phyloP scores from a whole-genome alignment of 139 green algal genomes.

The Pleodorina starrii region DNA sequence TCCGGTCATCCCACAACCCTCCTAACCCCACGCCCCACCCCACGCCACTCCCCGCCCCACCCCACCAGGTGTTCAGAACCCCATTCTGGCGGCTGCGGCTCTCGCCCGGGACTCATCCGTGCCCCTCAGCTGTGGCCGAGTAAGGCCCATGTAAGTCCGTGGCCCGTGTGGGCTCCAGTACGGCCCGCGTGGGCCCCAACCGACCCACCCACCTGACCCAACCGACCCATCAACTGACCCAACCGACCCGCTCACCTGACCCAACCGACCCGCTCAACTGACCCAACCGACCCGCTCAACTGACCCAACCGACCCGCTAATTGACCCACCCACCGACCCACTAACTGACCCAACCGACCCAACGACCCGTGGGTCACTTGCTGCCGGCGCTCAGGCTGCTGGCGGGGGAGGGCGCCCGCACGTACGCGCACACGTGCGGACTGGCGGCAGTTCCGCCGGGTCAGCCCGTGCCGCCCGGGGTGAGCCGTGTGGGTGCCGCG shows the following conservation, averaged over 20 bases:
- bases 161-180: too few species aligned
- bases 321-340: too few species aligned
- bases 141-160: slow-evolving; percentile 81
- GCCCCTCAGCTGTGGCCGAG: slow-evolving; percentile 78
- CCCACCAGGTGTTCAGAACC: slow-evolving; percentile 75
- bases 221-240: too few species aligned
- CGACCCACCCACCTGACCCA: too few species aligned
- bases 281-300: too few species aligned
- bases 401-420: slow-evolving; percentile 71
- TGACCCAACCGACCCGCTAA: too few species aligned
- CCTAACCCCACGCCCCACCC: not conserved
- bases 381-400: slow-evolving; percentile 84
- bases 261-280: too few species aligned
- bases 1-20: not conserved
- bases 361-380: too few species aligned
- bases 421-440: slow-evolving; percentile 71
- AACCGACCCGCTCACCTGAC: too few species aligned
- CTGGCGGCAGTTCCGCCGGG: slow-evolving; percentile 47
- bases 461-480: slow-evolving; percentile 18
- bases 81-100: slow-evolving; percentile 63
- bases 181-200: too few species aligned
- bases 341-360: too few species aligned
- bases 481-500: not conserved
- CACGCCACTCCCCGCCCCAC: not conserved
- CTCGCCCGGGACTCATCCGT: slow-evolving; percentile 66